Evolutionary conservation across 2,329 filamentous ascomycete species (phyloP).

Genomic region (Didymosphaeria variabile): DNA sequence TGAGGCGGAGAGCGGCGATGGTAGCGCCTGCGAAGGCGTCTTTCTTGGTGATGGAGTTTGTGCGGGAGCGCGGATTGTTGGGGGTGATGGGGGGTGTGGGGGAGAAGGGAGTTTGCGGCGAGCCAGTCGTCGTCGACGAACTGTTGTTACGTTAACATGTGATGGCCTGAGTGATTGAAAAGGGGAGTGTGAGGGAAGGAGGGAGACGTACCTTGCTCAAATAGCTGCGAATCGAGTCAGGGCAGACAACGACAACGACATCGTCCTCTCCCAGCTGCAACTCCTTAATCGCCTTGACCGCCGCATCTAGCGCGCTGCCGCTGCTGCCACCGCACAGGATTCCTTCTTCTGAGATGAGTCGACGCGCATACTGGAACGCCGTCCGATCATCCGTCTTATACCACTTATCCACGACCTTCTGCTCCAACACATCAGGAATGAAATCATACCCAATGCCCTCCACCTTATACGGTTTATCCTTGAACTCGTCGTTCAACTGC

Average conservation of each 20-base stretch:
- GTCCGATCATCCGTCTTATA: slow-evolving; percentile 97
- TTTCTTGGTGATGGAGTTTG: slow-evolving; percentile 50
- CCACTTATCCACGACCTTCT: slow-evolving; percentile 85
- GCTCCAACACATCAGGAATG: slow-evolving; percentile 90
- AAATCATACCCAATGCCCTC: slow-evolving; percentile 99
- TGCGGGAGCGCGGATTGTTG: slow-evolving; percentile 46
- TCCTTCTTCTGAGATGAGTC: slow-evolving; percentile 92
- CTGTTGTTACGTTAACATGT: slow-evolving; percentile 47
- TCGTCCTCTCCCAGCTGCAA: slow-evolving; percentile 82
- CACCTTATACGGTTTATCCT: slow-evolving; percentile 92
- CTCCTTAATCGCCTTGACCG: slow-evolving; percentile 79
- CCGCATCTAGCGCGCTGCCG: slow-evolving; percentile 87
- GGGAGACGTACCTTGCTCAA: slow-evolving; percentile 74
- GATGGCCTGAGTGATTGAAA: neutral
- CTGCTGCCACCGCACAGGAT: slow-evolving; percentile 92
- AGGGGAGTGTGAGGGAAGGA: neutral
- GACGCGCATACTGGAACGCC: slow-evolving; percentile 88
- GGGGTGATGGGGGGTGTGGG: slow-evolving; percentile 60
- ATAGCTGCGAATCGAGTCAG: slow-evolving; percentile 97
- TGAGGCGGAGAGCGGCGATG: slow-evolving; percentile 83
- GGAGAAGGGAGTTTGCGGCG: slow-evolving; percentile 90
- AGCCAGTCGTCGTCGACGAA: slow-evolving; percentile 99
- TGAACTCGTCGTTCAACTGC: slow-evolving; percentile 78
- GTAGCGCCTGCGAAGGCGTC: slow-evolving; percentile 83
- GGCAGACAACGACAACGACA: slow-evolving; percentile 87